These are phyloP conservation scores for Pseudoperonospora humuli DNA, from an alignment of 352 stramenopile genomes.

Conservation along the genomic window DNA sequence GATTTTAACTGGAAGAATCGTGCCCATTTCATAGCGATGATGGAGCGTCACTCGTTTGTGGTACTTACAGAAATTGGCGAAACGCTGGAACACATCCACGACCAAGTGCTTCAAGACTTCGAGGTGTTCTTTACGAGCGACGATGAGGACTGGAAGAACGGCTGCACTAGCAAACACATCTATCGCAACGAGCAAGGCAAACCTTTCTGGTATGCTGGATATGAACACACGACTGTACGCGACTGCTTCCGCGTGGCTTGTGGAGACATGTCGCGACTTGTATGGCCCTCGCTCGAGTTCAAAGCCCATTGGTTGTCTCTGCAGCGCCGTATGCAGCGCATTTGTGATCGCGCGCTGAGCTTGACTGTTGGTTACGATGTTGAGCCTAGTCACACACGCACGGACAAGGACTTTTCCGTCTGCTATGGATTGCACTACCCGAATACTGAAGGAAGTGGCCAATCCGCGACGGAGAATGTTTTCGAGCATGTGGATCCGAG, in stretches of 20 bases:
- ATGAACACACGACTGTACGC: constrained; percentile 46
- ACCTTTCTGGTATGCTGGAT: constrained; percentile 59
- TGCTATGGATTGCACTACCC: constrained; percentile 60
- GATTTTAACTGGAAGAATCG: constrained; percentile 47
- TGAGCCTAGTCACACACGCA: constrained; percentile 18
- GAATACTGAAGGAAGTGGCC: constrained; percentile 39
- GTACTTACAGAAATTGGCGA: constrained; percentile 48
- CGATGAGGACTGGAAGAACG: constrained; percentile 30
- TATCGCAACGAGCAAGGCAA: constrained; percentile 53
- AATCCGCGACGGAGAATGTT: constrained; percentile 49
- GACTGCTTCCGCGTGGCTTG: constrained; percentile 55
- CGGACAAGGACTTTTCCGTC: constrained; percentile 46
- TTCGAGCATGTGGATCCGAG: constrained; percentile 63
- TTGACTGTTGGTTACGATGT: constrained; percentile 42
- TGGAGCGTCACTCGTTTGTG: constrained; percentile 54
- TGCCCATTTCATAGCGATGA: constrained; percentile 36
- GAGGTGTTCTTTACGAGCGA: constrained; percentile 39
- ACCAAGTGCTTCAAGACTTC: constrained; percentile 31
- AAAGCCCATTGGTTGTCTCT: constrained; percentile 34
- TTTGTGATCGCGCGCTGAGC: constrained; percentile 44
- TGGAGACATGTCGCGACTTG: constrained; percentile 37
- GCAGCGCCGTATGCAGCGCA: constrained; percentile 37
- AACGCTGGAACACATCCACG: constrained; percentile 28
- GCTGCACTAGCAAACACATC: constrained; percentile 43
- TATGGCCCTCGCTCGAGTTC: constrained; percentile 38